These are phyloP conservation scores for Arthrobotrys musiformis DNA, from an alignment of 2,329 filamentous ascomycete genomes.

Conservation along the genomic window DNA sequence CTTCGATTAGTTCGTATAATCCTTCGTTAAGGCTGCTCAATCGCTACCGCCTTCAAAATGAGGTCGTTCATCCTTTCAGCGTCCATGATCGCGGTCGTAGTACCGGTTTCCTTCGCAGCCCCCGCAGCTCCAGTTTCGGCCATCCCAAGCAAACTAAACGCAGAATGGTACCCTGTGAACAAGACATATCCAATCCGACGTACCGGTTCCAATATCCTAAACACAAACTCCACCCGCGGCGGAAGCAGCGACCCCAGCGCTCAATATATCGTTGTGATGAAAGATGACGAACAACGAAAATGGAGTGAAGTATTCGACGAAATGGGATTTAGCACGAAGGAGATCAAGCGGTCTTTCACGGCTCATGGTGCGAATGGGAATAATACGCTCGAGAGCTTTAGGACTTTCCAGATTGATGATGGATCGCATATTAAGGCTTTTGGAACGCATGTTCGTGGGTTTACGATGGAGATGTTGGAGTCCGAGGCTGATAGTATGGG, in stretches of 20 bases:
- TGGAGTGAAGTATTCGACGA: slow-evolving; percentile 36
- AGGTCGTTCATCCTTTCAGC: background rate
- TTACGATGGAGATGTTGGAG: slow-evolving; percentile 34
- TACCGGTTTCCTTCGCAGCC: slow-evolving; percentile 15
- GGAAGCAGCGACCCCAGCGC: slow-evolving; percentile 16
- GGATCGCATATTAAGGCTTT: slow-evolving; percentile 32
- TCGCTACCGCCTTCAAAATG: background rate
- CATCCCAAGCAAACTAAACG: background rate
- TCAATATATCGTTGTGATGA: slow-evolving; percentile 30
- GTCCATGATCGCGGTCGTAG: background rate
- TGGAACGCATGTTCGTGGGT: slow-evolving; percentile 30
- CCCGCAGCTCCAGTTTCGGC: background rate
- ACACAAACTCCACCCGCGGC: background rate
- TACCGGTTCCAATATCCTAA: background rate
- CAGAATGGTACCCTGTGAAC: slow-evolving; percentile 26
- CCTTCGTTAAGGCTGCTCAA: background rate
- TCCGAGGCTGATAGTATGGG: slow-evolving; percentile 34
- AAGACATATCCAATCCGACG: background rate
- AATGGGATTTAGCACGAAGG: slow-evolving; percentile 30
- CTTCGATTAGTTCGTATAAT: background rate
- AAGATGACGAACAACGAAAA: slow-evolving; percentile 21
- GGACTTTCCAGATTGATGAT: slow-evolving; percentile 16
- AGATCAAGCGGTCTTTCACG: background rate
- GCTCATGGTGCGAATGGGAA: background rate
- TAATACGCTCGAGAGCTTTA: background rate